Evolutionary conservation across 2,329 filamentous ascomycete genomes (phyloP).

Genomic region (Penicillium sp.): DNA sequence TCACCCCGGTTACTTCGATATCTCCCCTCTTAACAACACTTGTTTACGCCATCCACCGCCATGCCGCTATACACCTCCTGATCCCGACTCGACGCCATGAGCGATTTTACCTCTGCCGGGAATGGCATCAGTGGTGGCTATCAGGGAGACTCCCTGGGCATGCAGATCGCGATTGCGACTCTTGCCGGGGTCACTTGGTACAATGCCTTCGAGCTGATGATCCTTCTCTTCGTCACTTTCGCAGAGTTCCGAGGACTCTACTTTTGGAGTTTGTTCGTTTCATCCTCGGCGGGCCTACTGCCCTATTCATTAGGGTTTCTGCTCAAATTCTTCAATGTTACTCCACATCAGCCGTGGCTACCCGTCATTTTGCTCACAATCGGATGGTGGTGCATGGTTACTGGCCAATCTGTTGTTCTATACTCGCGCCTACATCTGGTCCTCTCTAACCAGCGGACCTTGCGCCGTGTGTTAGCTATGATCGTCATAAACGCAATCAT

Average conservation of each 20-base stretch:
- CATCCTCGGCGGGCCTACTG: constrained; percentile 44
- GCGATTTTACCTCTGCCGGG: constrained; percentile 25
- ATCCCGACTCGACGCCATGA: constrained; percentile 22
- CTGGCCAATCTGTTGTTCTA: constrained; percentile 48
- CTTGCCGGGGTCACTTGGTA: constrained; percentile 50
- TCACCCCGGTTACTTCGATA: background rate
- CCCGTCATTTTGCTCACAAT: constrained; percentile 44
- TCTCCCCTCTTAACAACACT: background rate
- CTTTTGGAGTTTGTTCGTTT: constrained; percentile 50
- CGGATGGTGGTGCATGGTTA: constrained; percentile 49
- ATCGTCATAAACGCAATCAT: constrained; percentile 46
- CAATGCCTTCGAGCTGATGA: constrained; percentile 49
- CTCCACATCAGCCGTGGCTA: constrained; percentile 32
- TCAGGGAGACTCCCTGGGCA: constrained; percentile 32
- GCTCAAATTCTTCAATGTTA: constrained; percentile 46
- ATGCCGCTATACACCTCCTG: constrained; percentile 13
- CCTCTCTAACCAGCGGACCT: constrained; percentile 37
- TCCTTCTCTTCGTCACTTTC: constrained; percentile 50
- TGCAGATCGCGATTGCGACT: constrained; percentile 45
- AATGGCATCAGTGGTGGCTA: constrained; percentile 41
- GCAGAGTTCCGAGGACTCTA: constrained; percentile 47
- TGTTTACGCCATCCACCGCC: background rate
- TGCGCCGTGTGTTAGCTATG: constrained; percentile 45
- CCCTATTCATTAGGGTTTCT: constrained; percentile 48
- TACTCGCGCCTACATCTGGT: constrained; percentile 51